A percentile compares a stretch with the other conserved stretches of the same genome.
phyloP scores from a whole-genome alignment of 2,329 filamentous ascomycete species.

The Colletotrichum caudatum region DNA sequence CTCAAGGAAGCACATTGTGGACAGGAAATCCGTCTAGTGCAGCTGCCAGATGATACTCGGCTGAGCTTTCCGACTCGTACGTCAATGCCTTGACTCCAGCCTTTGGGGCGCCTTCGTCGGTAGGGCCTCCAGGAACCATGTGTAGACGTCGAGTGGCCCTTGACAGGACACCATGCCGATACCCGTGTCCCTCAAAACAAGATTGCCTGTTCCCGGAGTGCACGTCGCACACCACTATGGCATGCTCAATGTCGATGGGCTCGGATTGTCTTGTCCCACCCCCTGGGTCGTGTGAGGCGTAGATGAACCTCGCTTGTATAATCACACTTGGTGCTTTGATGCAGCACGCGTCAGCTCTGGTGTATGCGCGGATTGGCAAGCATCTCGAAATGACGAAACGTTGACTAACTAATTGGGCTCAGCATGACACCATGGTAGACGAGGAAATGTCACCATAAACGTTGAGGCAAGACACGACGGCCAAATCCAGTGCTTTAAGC shows the following conservation, averaged over 20 bases:
- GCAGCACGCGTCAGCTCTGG: too few species aligned
- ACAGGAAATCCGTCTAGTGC: not conserved
- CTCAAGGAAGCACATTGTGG: conserved; percentile 12
- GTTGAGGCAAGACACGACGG: not conserved
- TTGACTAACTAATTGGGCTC: not conserved
- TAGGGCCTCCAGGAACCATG: not conserved
- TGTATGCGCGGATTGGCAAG: not conserved
- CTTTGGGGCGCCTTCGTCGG: not conserved
- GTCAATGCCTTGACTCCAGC: not conserved
- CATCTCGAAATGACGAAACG: not conserved
- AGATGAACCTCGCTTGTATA: conserved; percentile 10
- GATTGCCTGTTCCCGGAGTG: conserved; percentile 34
- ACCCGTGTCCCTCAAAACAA: conserved; percentile 34
- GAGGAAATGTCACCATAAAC: not conserved
- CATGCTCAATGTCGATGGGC: not conserved
- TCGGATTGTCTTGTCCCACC: conserved; percentile 22
- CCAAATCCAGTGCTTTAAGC: not conserved
- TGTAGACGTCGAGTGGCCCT: not conserved
- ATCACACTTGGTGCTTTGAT: not conserved
- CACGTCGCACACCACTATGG: conserved; percentile 14
- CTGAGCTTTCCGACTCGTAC: not conserved
- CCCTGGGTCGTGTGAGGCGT: not conserved
- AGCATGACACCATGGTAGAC: too few species aligned
- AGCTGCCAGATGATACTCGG: conserved; percentile 3
- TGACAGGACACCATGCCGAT: conserved; percentile 11